Percentiles rank a stretch among this genome's conserved stretches.
phyloP scores from a whole-genome alignment of 768 basidiomycete species.

The Tricholoma bakamatsutake region DNA sequence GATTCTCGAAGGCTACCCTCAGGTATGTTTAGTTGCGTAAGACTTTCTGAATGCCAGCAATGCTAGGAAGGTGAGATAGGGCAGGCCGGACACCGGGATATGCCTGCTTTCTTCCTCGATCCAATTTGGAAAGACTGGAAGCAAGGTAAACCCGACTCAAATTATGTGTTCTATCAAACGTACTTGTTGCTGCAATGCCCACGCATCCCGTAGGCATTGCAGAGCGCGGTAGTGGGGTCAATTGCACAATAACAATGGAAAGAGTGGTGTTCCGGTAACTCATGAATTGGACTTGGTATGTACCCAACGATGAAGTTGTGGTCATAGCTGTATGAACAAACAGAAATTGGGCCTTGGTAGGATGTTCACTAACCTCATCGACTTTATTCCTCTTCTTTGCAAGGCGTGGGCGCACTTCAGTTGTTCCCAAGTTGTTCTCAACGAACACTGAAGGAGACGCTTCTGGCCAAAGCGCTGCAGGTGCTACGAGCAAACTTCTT shows the following conservation, averaged over 20 bases:
- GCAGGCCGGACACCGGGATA: constrained; percentile 7
- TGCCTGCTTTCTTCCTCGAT: constrained; percentile 9
- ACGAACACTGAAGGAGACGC: constrained; percentile 1
- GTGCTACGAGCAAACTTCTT: constrained; percentile 5
- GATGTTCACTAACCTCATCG: constrained; percentile 4
- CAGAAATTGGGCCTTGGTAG: not conserved
- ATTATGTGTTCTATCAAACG: constrained; percentile 3
- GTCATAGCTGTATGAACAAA: not conserved
- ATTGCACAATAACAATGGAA: not conserved
- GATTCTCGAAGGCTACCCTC: constrained; percentile 7
- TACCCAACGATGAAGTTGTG: constrained; percentile 15
- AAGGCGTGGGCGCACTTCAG: not conserved
- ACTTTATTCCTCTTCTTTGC: not conserved
- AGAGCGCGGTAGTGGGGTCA: not conserved
- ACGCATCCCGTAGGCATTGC: not conserved
- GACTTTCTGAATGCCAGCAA: constrained; percentile 10
- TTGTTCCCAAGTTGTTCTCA: too few relatives aligned
- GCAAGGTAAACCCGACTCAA: not conserved
- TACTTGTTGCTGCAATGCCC: not conserved
- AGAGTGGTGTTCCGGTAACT: not conserved
- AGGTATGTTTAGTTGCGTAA: constrained; percentile 12
- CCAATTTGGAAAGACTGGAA: constrained; percentile 15
- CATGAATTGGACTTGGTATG: constrained; percentile 10
- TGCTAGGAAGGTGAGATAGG: not conserved
- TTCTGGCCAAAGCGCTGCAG: constrained; percentile 1